These are phyloP conservation scores for Cyberlindnera misumaiensis DNA, from an alignment of 805 yeast species.

Conservation along the genomic window DNA sequence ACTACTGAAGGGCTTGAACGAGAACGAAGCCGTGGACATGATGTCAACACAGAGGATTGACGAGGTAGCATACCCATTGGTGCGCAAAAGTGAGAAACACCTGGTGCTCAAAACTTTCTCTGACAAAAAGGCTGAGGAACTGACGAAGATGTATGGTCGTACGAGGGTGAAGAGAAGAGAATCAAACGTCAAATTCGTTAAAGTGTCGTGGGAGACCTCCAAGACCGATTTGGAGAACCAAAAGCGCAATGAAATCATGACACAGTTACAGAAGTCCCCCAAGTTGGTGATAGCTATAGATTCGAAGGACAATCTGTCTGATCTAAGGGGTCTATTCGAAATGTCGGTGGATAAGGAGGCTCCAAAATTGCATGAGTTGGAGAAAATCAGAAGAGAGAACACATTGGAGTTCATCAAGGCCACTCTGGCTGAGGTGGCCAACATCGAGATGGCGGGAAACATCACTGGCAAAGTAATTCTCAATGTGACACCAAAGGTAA, in stretches of 20 bases:
- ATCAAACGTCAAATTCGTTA: conserved; percentile 37
- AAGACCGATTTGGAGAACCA: conserved; percentile 45
- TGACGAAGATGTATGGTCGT: conserved; percentile 20
- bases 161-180: conserved; percentile 23
- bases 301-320: conserved; percentile 26
- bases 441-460: conserved; percentile 25
- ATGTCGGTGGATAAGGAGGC: conserved; percentile 12
- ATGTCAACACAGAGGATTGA: conserved; percentile 12
- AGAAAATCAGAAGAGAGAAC: conserved; percentile 27
- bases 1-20: conserved; percentile 7
- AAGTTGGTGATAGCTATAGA: conserved; percentile 33
- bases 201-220: conserved; percentile 52
- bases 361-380: conserved; percentile 24
- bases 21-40: conserved; percentile 14
- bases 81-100: conserved; percentile 11
- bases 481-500: conserved; percentile 20
- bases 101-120: conserved; percentile 25
- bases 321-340: conserved; percentile 10
- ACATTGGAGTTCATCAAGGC: conserved; percentile 25
- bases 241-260: conserved; percentile 42
- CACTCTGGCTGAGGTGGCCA: conserved; percentile 22
- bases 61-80: conserved; percentile 7
- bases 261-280: conserved; percentile 37
- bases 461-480: conserved; percentile 20
- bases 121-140: conserved; percentile 16